Evolutionary conservation across 1,284 basidiomycete genomes (phyloP).

Genomic region (Ceratobasidium sp.): DNA sequence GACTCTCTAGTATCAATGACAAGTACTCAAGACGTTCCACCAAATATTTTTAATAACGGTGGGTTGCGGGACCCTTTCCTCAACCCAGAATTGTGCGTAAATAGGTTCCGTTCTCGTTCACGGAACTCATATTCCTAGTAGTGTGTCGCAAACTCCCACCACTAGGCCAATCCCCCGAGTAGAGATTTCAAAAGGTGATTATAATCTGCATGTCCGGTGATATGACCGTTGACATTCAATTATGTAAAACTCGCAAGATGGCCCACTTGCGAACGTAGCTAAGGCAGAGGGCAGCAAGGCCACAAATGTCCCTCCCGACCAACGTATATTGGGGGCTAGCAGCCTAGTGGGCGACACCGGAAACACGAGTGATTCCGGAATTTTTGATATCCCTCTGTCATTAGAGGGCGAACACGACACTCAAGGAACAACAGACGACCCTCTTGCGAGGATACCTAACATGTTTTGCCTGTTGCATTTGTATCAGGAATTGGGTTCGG

Average conservation of each 20-base stretch:
- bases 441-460: constrained; percentile 14
- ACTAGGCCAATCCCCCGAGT: neutral
- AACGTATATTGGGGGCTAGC: too few relatives aligned
- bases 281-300: neutral
- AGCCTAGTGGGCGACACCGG: neutral
- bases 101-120: neutral
- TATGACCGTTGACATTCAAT: neutral
- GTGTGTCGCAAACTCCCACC: neutral
- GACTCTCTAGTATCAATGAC: neutral
- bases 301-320: neutral
- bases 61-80: neutral
- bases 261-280: neutral
- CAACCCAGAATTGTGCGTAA: neutral
- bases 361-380: neutral
- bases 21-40: neutral
- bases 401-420: neutral
- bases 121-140: neutral
- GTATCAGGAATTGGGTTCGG: constrained; percentile 42
- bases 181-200: neutral
- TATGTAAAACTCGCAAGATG: neutral
- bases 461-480: constrained; percentile 48
- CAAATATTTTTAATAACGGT: neutral
- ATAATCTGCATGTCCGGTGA: neutral
- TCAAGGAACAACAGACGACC: neutral
- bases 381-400: neutral